A percentile compares a stretch with the other conserved stretches of the same genome.
Conservation (phyloP, 2,329 filamentous ascomycete species). For the Rosellinia necatrix region DNA sequence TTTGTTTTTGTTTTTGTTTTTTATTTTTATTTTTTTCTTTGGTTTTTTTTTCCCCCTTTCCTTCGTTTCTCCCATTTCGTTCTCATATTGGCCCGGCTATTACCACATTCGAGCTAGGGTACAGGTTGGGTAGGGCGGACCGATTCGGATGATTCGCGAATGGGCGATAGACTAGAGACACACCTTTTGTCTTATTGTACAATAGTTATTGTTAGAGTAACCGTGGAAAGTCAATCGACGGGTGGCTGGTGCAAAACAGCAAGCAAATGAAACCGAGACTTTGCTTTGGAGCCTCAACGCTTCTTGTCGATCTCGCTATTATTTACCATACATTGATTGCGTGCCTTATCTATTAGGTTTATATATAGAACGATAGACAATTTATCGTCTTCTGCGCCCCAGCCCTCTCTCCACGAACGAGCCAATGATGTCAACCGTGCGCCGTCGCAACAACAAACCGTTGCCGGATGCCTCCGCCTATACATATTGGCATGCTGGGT, state of each 20-base stretch:
- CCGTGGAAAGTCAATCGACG: not conserved
- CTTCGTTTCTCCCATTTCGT: not conserved
- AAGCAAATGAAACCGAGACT: not conserved
- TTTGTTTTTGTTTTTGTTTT: not conserved
- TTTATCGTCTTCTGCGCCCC: conserved; percentile 14
- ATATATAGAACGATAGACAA: conserved; percentile 21
- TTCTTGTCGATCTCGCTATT: conserved; percentile 10
- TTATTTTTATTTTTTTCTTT: not conserved
- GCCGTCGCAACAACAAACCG: not conserved
- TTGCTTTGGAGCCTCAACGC: conserved; percentile 8
- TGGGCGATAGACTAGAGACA: conserved; percentile 11
- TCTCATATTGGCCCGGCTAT: conserved; percentile 1
- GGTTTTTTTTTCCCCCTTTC: not conserved
- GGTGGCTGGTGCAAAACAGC: conserved; percentile 4
- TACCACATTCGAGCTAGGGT: conserved; percentile 4
- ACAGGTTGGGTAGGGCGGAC: conserved; percentile 1
- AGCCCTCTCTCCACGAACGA: not conserved
- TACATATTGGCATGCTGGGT: not conserved
- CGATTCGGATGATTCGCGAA: conserved; percentile 15
- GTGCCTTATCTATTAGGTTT: conserved; percentile 16
- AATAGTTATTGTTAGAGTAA: conserved; percentile 12
- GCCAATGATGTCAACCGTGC: conserved; percentile 2
- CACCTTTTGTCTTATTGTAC: conserved; percentile 15
- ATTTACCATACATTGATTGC: conserved; percentile 3
- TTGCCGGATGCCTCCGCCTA: not conserved